Percentiles rank a stretch among this genome's conserved stretches.
phyloP scores from a whole-genome alignment of 2,329 filamentous ascomycete genomes.

The Cytospora piceicola region DNA sequence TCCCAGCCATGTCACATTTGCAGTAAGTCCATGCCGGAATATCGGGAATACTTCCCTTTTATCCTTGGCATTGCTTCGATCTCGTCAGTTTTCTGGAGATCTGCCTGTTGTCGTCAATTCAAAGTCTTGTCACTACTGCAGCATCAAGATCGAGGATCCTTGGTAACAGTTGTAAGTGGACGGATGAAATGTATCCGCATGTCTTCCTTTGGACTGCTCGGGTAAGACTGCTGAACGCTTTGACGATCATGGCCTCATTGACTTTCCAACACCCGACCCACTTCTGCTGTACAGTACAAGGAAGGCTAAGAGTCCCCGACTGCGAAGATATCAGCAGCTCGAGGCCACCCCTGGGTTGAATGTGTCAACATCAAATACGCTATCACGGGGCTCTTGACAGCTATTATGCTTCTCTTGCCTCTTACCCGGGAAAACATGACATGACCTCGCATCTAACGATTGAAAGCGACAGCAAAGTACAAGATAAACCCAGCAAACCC shows the following conservation, averaged over 20 bases:
- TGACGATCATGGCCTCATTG: neutral
- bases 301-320: neutral
- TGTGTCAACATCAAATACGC: neutral
- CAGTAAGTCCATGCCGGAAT: neutral
- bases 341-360: neutral
- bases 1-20: neutral
- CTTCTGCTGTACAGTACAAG: neutral
- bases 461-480: conserved; percentile 6
- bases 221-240: too few species aligned
- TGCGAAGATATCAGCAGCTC: neutral
- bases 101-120: neutral
- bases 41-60: neutral
- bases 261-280: too few species aligned
- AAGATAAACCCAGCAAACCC: conserved; percentile 11
- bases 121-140: too few species aligned
- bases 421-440: neutral
- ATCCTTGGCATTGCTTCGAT: neutral
- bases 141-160: neutral
- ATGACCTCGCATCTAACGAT: conserved; percentile 7
- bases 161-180: neutral
- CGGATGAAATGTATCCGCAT: neutral
- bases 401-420: neutral
- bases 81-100: neutral
- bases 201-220: neutral
- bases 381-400: neutral